Conservation (phyloP, 2,329 filamentous ascomycete genomes). For the Cercospora sp. region DNA sequence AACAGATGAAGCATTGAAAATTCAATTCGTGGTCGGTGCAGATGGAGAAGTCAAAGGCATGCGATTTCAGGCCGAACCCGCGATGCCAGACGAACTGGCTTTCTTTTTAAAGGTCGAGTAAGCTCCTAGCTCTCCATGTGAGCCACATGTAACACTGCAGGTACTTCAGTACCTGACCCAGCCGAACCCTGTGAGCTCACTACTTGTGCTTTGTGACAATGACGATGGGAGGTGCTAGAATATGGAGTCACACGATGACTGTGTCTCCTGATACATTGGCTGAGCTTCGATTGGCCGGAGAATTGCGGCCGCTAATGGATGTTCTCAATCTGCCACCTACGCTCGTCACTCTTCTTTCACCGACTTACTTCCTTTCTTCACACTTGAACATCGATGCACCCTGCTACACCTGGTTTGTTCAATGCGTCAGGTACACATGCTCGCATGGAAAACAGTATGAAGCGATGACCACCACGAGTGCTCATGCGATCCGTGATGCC, state of each 20-base stretch:
- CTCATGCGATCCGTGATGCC: neutral
- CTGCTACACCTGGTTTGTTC: neutral
- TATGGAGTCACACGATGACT: neutral
- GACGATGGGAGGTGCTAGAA: neutral
- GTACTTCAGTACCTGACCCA: neutral
- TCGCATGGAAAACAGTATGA: neutral
- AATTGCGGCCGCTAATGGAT: neutral
- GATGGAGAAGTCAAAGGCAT: slow-evolving; percentile 19
- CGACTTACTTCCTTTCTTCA: slow-evolving; percentile 8
- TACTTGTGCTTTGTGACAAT: neutral
- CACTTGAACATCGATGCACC: neutral
- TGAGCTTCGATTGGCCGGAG: neutral
- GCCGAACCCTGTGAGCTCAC: neutral
- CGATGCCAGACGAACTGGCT: slow-evolving; percentile 15
- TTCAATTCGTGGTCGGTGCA: slow-evolving; percentile 13
- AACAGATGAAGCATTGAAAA: slow-evolving; percentile 17
- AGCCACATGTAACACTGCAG: neutral
- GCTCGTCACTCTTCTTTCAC: slow-evolving; percentile 1
- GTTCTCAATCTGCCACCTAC: neutral
- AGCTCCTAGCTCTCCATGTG: neutral
- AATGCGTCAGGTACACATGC: neutral
- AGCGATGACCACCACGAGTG: neutral
- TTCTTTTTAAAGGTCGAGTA: slow-evolving; percentile 19
- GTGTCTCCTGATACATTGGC: neutral
- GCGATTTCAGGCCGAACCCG: slow-evolving; percentile 15